These are phyloP conservation scores for Mrakia gelida DNA, from an alignment of 768 basidiomycete species.

Conservation along the genomic window DNA sequence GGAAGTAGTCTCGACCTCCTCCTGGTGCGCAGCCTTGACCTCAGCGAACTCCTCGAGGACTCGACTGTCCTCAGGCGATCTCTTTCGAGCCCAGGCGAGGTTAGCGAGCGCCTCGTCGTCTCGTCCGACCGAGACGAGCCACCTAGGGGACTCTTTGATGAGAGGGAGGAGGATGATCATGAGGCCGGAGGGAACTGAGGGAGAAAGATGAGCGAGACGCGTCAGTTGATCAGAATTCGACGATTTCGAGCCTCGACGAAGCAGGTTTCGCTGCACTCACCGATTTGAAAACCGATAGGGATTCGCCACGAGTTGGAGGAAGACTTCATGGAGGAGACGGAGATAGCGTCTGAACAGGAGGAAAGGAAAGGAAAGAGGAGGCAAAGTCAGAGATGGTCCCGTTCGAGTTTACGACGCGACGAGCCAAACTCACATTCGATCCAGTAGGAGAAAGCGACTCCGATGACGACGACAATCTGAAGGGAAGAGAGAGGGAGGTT, in stretches of 20 bases:
- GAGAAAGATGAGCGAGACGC: slow-evolving; percentile 22
- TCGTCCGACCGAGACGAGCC: slow-evolving; percentile 45
- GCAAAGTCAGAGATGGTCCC: not conserved
- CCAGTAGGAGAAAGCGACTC: slow-evolving; percentile 60
- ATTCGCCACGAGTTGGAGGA: slow-evolving; percentile 27
- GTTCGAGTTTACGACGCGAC: too few relatives aligned
- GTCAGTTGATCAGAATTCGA: not conserved
- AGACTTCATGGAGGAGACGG: not conserved
- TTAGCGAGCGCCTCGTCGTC: slow-evolving; percentile 52
- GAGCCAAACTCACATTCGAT: slow-evolving; percentile 34
- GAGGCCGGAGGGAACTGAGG: slow-evolving; percentile 43
- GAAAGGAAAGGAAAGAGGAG: too few relatives aligned
- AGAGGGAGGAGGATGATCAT: slow-evolving; percentile 42
- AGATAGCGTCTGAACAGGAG: not conserved
- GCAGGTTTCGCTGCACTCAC: not conserved
- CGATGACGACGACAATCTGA: slow-evolving; percentile 53
- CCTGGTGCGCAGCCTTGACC: slow-evolving; percentile 71
- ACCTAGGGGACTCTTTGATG: slow-evolving; percentile 41
- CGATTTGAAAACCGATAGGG: not conserved
- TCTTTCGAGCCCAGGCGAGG: slow-evolving; percentile 45
- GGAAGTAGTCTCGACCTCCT: slow-evolving; percentile 62
- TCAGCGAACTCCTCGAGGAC: slow-evolving; percentile 52
- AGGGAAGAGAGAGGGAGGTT: too few relatives aligned
- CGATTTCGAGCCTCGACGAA: not conserved
- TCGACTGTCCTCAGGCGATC: slow-evolving; percentile 40